phyloP scores from a whole-genome alignment of 306 rosid genomes.

The Rosa persica region DNA sequence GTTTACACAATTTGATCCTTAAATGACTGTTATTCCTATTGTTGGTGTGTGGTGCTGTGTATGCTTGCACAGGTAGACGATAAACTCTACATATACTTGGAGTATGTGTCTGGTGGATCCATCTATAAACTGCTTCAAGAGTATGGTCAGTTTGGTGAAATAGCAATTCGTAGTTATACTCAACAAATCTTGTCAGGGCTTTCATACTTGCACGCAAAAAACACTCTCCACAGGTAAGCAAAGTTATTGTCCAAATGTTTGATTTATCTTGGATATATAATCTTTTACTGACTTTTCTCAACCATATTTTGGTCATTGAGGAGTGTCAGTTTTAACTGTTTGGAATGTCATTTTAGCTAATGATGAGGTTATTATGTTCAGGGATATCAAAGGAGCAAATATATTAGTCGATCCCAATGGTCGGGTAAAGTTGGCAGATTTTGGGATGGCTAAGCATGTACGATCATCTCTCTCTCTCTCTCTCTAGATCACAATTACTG shows the following conservation, averaged over 20 bases:
- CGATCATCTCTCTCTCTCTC: background rate
- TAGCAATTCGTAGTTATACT: constrained; percentile 50
- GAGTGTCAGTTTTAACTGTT: constrained; percentile 1
- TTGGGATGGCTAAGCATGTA: constrained; percentile 93
- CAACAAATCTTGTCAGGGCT: constrained; percentile 79
- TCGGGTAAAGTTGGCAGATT: constrained; percentile 88
- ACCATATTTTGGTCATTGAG: constrained; percentile 10
- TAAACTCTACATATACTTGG: constrained; percentile 46
- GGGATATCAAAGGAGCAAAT: constrained; percentile 99
- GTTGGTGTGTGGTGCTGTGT: background rate
- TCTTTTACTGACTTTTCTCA: background rate
- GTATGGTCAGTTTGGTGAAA: constrained; percentile 46
- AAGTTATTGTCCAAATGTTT: constrained; percentile 6
- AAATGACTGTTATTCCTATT: background rate
- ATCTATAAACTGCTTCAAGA: constrained; percentile 58
- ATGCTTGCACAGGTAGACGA: constrained; percentile 44
- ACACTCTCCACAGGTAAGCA: constrained; percentile 84
- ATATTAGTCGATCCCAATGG: constrained; percentile 87
- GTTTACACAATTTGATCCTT: background rate
- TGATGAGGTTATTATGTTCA: constrained; percentile 29
- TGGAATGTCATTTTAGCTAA: constrained; percentile 6
- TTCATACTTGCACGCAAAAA: constrained; percentile 82
- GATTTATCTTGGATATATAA: background rate
- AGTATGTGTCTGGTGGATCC: constrained; percentile 98
- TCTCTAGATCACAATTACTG: background rate